These are phyloP conservation scores for Areca catechu DNA, from an alignment of 176 grass and related monocot genomes.

Conservation along the genomic window DNA sequence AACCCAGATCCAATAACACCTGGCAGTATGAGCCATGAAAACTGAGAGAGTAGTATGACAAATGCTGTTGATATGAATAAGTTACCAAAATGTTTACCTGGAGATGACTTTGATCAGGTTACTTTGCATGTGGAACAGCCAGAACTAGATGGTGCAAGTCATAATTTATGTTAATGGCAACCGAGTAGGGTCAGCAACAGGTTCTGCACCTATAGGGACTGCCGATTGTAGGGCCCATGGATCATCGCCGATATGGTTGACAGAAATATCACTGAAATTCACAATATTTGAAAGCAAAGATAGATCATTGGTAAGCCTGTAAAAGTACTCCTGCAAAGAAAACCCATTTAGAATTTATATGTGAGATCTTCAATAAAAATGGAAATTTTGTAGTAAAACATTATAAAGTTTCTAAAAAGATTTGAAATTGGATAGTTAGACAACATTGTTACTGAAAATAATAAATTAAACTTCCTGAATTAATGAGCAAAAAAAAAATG, in stretches of 20 bases:
- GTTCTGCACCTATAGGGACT: constrained; percentile 76
- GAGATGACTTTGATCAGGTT: constrained; percentile 88
- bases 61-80: too few relatives aligned
- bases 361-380: background rate
- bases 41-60: too few relatives aligned
- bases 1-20: too few relatives aligned
- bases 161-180: constrained; percentile 73
- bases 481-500: too few relatives aligned
- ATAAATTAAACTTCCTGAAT: too few relatives aligned
- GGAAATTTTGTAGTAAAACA: background rate
- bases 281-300: constrained; percentile 89
- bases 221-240: constrained; percentile 85
- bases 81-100: constrained; percentile 28
- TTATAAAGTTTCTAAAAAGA: too few relatives aligned
- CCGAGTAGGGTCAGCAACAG: constrained; percentile 73
- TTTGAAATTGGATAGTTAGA: too few relatives aligned
- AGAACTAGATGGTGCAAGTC: constrained; percentile 83
- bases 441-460: too few relatives aligned
- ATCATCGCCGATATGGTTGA: constrained; percentile 71
- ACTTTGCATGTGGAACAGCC: constrained; percentile 80
- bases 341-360: background rate
- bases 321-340: constrained; percentile 77
- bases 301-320: constrained; percentile 77
- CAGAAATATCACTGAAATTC: too few relatives aligned
- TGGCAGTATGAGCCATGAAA: too few relatives aligned